Base-by-base conservation (phyloP, 2,329 filamentous ascomycete genomes). In the Davidsoniella australis region DNA sequence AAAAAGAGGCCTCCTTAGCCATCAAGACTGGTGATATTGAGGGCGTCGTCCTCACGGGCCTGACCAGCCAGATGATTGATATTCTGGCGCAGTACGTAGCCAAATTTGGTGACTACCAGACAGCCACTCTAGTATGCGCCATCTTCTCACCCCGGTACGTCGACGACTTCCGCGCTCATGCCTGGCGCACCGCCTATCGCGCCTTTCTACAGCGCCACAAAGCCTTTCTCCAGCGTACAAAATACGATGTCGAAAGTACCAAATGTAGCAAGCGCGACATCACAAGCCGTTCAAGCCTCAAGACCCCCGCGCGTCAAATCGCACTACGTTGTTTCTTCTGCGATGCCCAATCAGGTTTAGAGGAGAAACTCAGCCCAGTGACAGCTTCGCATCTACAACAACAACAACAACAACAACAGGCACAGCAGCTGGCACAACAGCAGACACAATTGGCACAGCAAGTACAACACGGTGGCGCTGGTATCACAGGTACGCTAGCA, bases 291-390 rank as follows among this genome's bases (percentile, higher is more conserved):
- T 75, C 75, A n/a, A 72, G 75, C 6, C 71, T 83, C 55, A 76
- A 76, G 51, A 73, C 79, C 1, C 72, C 80, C 0, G 76, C 75
- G 2, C 69, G 79, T 29, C 82, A 85, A 63, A 75, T 89, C 48
- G 77, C 80, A 4, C 72, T 91, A 45, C 76, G 83, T 43, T 91
- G 85, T 63, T 72, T 82, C 44, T 84, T 85, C 64, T 91, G 85
- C 64, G 78, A 82, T 57, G 70, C 73, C 33, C 70, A 76, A 59
- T 72, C 71, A 45, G 72, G 36, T 4, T 37, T 51, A 39, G 44
- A 44, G 14, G 43, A 47, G 38, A 33, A 33, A 12, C 29, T 33
- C 8, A 33, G 29, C 29, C 29, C 26, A 23, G 36, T 43, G 4
- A 51, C 64, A 60, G 47, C 57, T 57, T 48, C 55, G 55, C 43